These are phyloP conservation scores for Zizania latifolia DNA, from an alignment of 176 grass and related monocot genomes.

Conservation along the genomic window DNA sequence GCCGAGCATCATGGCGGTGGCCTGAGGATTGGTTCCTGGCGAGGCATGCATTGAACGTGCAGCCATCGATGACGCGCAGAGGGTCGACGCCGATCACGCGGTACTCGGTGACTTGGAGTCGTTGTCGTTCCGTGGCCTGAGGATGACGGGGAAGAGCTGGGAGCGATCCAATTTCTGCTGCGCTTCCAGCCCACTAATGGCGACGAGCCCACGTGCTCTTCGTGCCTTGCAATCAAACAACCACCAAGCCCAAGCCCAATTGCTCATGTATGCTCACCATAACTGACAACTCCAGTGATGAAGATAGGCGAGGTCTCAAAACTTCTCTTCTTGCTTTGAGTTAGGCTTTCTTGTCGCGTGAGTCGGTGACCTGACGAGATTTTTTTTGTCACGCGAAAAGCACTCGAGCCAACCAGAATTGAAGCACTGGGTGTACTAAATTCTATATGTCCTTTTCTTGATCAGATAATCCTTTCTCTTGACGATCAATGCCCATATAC, in stretches of 20 bases:
- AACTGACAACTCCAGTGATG: neutral
- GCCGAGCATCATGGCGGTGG: constrained; percentile 93
- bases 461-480: neutral
- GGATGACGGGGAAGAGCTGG: constrained; percentile 62
- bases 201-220: no score
- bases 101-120: constrained; percentile 59
- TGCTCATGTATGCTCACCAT: neutral
- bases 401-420: constrained; percentile 11
- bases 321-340: neutral
- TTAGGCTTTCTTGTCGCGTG: constrained; percentile 23
- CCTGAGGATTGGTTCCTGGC: constrained; percentile 85
- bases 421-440: neutral
- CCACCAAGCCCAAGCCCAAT: neutral
- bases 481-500: neutral
- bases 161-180: no score
- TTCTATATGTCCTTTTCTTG: neutral
- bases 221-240: no score
- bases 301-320: neutral
- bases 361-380: constrained; percentile 8
- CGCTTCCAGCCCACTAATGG: no score
- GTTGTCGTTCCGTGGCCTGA: constrained; percentile 48
- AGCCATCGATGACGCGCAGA: constrained; percentile 79
- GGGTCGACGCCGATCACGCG: constrained; percentile 53
- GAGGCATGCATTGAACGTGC: constrained; percentile 69
- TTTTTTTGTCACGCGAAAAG: neutral